Conservation (phyloP, 495 filamentous ascomycete species). For the Aspergillus mulundensis region DNA sequence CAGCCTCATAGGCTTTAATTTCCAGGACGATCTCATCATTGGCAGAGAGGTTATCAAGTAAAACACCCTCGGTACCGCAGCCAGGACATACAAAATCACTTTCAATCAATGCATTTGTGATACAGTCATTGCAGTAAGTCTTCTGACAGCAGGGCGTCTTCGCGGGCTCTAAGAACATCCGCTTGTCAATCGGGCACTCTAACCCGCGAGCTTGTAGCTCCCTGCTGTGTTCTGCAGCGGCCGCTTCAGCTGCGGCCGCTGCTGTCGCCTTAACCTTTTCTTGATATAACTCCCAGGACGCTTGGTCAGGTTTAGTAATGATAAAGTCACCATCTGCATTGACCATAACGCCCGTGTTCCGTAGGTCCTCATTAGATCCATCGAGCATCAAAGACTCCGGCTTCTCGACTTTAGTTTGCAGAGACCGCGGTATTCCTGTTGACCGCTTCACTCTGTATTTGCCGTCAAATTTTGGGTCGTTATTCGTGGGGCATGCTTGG, state of each 20-base stretch:
- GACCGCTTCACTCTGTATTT: slow-evolving; percentile 88
- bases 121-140: slow-evolving; percentile 99
- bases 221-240: slow-evolving; percentile 67
- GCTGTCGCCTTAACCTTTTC: slow-evolving; percentile 81
- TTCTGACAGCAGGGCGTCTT: slow-evolving; percentile 96
- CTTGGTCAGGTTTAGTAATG: slow-evolving; percentile 88
- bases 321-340: slow-evolving; percentile 97
- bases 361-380: slow-evolving; percentile 68
- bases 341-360: slow-evolving; percentile 88
- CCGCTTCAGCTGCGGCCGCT: slow-evolving; percentile 67
- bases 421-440: slow-evolving; percentile 90
- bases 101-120: slow-evolving; percentile 94
- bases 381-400: slow-evolving; percentile 68
- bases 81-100: slow-evolving; percentile 94
- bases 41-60: slow-evolving; percentile 83
- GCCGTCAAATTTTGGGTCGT: slow-evolving; percentile 91
- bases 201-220: slow-evolving; percentile 81
- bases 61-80: slow-evolving; percentile 82
- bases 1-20: slow-evolving; percentile 72
- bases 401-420: slow-evolving; percentile 91
- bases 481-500: slow-evolving; percentile 92
- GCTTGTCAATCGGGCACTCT: slow-evolving; percentile 92
- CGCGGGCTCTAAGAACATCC: slow-evolving; percentile 93
- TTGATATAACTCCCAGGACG: slow-evolving; percentile 93
- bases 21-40: slow-evolving; percentile 75